Evolutionary conservation across 2,329 filamentous ascomycete genomes (phyloP), one percentile per base, ranked within the genome.

Genomic region (Fusarium coicis): DNA sequence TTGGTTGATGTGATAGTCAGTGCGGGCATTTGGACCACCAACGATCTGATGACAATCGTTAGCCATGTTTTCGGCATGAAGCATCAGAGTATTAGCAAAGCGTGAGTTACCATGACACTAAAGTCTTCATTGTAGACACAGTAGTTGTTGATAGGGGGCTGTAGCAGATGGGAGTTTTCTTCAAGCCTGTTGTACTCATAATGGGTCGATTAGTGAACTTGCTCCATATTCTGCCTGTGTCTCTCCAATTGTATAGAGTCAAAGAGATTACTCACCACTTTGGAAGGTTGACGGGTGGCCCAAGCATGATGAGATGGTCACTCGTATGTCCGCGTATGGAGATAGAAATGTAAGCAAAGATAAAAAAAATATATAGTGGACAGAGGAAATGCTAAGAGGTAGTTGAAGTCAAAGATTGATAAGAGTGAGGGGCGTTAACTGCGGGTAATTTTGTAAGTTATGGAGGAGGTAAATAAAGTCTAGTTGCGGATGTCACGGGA

Each of bases 1-100:
- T 78, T 91, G 87, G 87, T 98, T 98, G 89, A 98, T 96, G 88
- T 98, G 96, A 87, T 98, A 99, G 87, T 98, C 96, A 63, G 95
- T 98, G 73, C 96, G 91, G 69, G 94, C 94, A 83, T 98, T 98
- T 79, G 96, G 96, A 18, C 96, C 96, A 80, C 96, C 96, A 71
- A 99, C 95, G 77, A 97, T 95, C 93, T 91, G 14, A 18, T 23
- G 18, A 54, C 46, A 58, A 18, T 30, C 46, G 40, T 67, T 54
- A 54, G 44, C 46, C 50, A 28, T 37, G 47, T 28, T 23, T 52
- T 39, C 23, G 18, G 26, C 19, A 21, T 42, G 50, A 37, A 49
- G 47, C 30, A 47, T 55, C 16, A 44, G 58, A 39, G 47, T 44
- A 36, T 15, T 32, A 34, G 28, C 26, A 40, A 37, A n/a, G 23